phyloP scores from a whole-genome alignment of 129 eudicot genomes.

The Apium graveolens region DNA sequence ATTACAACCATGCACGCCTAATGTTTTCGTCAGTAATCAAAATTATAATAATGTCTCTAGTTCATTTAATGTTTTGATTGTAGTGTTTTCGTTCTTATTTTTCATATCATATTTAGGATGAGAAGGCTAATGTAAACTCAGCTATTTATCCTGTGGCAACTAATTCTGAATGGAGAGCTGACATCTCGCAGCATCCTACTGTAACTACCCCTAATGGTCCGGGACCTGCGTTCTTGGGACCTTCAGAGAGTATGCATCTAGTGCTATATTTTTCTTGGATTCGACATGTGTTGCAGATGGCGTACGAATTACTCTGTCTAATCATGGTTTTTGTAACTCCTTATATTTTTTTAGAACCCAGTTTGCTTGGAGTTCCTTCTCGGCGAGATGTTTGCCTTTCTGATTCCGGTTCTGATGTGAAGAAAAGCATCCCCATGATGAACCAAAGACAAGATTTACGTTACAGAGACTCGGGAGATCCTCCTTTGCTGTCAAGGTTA shows the following conservation, averaged over 20 bases:
- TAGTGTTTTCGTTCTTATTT: background rate
- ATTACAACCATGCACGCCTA: background rate
- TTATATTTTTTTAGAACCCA: constrained; percentile 40
- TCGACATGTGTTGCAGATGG: background rate
- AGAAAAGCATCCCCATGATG: constrained; percentile 19
- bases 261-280: background rate
- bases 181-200: constrained; percentile 32
- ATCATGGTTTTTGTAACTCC: background rate
- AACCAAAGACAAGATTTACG: constrained; percentile 24
- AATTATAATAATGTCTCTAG: background rate
- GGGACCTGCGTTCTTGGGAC: constrained; percentile 43
- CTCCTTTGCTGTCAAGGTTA: constrained; percentile 37
- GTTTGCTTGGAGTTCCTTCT: constrained; percentile 70
- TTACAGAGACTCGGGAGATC: constrained; percentile 31
- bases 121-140: constrained; percentile 28
- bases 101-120: constrained; percentile 36
- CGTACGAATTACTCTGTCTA: background rate
- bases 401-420: constrained; percentile 23
- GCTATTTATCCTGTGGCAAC: constrained; percentile 21
- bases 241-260: constrained; percentile 58
- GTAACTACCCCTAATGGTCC: constrained; percentile 34
- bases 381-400: constrained; percentile 35
- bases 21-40: background rate
- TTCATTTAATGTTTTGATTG: background rate
- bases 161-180: constrained; percentile 43